Evolutionary conservation across 441 rosid species (phyloP).

Genomic region (Populus trichocarpa): DNA sequence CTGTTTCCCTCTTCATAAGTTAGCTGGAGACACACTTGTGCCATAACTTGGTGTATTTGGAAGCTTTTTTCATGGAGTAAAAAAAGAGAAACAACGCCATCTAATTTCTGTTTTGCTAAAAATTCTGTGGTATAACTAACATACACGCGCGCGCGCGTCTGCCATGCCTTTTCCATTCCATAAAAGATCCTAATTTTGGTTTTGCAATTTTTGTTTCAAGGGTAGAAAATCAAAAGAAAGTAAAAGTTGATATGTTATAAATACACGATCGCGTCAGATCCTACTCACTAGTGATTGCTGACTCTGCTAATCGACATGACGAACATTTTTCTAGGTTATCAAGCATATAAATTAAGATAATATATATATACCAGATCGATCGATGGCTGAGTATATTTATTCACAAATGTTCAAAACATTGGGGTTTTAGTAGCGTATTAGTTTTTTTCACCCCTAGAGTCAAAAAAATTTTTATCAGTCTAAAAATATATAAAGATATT

Average conservation of each 20-base stretch:
- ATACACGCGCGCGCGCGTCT: no score
- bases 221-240: background rate
- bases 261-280: slow-evolving; percentile 33
- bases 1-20: slow-evolving; percentile 27
- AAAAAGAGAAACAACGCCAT: background rate
- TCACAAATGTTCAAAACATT: background rate
- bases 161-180: slow-evolving; percentile 1
- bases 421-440: background rate
- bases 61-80: background rate
- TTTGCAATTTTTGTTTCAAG: background rate
- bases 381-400: background rate
- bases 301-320: slow-evolving; percentile 10
- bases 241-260: background rate
- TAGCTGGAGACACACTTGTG: background rate
- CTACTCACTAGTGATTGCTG: slow-evolving; percentile 44
- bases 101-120: no score
- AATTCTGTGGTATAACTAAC: no score
- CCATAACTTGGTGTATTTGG: background rate
- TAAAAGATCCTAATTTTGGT: slow-evolving; percentile 1
- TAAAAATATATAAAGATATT: no score
- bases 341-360: background rate
- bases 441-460: no score
- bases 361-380: background rate
- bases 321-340: background rate
- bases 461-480: no score